These are phyloP conservation scores for Berberis thunbergii DNA, from an alignment of 164 flowering plant genomes.

Conservation along the genomic window DNA sequence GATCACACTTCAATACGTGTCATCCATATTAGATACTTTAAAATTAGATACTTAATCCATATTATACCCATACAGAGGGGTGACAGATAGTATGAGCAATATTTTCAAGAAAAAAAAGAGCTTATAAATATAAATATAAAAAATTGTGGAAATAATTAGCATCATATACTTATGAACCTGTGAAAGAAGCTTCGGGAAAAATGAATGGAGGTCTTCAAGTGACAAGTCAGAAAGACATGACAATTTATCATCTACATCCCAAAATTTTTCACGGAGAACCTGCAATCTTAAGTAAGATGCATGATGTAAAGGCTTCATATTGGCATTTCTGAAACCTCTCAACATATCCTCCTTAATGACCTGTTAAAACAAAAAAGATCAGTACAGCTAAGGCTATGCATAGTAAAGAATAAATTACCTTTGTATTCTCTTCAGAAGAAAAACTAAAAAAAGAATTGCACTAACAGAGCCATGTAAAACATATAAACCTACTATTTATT, in stretches of 20 bases:
- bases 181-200: constrained; percentile 70
- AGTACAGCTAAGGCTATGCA: not conserved
- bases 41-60: too few relatives aligned
- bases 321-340: constrained; percentile 69
- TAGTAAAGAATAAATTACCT: not conserved
- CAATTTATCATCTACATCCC: constrained; percentile 90
- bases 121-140: not conserved
- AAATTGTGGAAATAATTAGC: not conserved
- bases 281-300: constrained; percentile 82
- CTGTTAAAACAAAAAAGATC: constrained; percentile 22
- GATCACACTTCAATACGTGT: too few relatives aligned
- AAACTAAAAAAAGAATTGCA: too few relatives aligned
- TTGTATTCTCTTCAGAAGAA: too few relatives aligned
- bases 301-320: constrained; percentile 86
- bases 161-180: constrained; percentile 39
- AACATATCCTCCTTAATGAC: constrained; percentile 87
- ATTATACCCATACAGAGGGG: too few relatives aligned
- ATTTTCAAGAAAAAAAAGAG: not conserved
- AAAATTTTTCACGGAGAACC: constrained; percentile 62
- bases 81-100: too few relatives aligned
- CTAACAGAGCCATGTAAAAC: too few relatives aligned
- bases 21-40: too few relatives aligned
- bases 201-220: constrained; percentile 55
- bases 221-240: constrained; percentile 37
- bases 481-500: too few relatives aligned